These are phyloP conservation scores for Speleostelium caveatum DNA, from an alignment of 78 protist genomes.

Conservation along the genomic window DNA sequence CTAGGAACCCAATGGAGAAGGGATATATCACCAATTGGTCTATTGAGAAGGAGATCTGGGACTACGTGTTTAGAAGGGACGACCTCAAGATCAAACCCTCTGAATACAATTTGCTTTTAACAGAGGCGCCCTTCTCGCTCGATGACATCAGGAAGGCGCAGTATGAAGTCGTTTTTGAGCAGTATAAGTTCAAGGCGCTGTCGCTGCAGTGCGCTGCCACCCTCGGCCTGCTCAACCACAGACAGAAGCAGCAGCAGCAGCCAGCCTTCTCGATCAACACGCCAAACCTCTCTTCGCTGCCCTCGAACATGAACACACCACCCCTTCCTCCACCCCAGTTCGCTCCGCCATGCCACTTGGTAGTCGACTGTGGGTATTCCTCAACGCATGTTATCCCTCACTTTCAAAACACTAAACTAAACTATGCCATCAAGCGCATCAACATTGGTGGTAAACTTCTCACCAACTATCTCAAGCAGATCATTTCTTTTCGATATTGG, in stretches of 20 bases:
- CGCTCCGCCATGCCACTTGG: conserved; percentile 74
- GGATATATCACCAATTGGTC: conserved; percentile 85
- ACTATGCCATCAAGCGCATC: conserved; percentile 79
- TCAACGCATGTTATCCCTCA: conserved; percentile 78
- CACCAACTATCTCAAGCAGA: conserved; percentile 87
- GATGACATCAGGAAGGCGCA: conserved; percentile 34
- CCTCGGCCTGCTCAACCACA: not conserved
- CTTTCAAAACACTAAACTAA: conserved; percentile 45
- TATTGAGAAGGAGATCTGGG: conserved; percentile 85
- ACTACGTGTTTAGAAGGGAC: conserved; percentile 51
- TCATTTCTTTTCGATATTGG: conserved; percentile 80
- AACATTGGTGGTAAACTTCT: conserved; percentile 86
- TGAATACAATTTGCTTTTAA: conserved; percentile 59
- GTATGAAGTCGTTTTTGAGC: conserved; percentile 84
- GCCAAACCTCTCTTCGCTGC: too few species aligned
- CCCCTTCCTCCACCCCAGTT: not conserved
- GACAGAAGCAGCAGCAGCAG: not conserved
- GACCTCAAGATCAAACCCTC: conserved; percentile 57
- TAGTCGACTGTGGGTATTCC: conserved; percentile 88
- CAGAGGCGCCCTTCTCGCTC: conserved; percentile 79
- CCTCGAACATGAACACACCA: not conserved
- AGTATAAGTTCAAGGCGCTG: conserved; percentile 71
- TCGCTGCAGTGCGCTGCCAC: conserved; percentile 5
- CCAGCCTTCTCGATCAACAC: conserved; percentile 2
- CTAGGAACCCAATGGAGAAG: conserved; percentile 67